These are phyloP conservation scores for Aureobasidium sp. DNA, from an alignment of 2,329 filamentous ascomycete species.

Conservation along the genomic window DNA sequence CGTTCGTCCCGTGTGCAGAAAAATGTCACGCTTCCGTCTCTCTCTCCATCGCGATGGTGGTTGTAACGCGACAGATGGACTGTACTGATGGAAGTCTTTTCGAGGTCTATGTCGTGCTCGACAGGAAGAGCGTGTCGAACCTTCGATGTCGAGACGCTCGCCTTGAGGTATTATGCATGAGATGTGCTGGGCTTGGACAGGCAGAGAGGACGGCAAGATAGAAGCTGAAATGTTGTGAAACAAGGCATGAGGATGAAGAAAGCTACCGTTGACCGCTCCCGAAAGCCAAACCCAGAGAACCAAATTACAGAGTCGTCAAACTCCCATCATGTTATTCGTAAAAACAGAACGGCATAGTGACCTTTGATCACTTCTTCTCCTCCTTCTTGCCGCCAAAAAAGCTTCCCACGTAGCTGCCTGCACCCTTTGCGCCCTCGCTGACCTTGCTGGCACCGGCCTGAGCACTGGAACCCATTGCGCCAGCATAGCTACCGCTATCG, in stretches of 20 bases:
- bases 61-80: not conserved
- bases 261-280: conserved; percentile 6
- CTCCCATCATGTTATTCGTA: conserved; percentile 3
- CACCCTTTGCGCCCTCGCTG: conserved; percentile 27
- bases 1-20: not conserved
- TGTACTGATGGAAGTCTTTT: no score
- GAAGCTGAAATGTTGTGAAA: not conserved
- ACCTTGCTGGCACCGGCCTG: conserved; percentile 25
- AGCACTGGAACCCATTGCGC: conserved; percentile 27
- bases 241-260: not conserved
- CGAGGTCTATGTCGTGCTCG: no score
- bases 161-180: not conserved
- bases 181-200: not conserved
- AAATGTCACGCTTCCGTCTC: not conserved
- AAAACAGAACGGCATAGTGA: not conserved
- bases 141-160: no score
- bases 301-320: not conserved
- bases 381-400: conserved; percentile 29
- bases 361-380: conserved; percentile 17
- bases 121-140: not conserved
- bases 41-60: not conserved
- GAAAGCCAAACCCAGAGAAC: conserved; percentile 1
- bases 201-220: not conserved
- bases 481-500: conserved; percentile 47
- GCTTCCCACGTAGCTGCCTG: conserved; percentile 28